Percentiles rank a stretch among this genome's conserved stretches.
These are phyloP conservation scores for Leptosphaerulina australis DNA, from an alignment of 2,329 filamentous ascomycete species.

Conservation along the genomic window DNA sequence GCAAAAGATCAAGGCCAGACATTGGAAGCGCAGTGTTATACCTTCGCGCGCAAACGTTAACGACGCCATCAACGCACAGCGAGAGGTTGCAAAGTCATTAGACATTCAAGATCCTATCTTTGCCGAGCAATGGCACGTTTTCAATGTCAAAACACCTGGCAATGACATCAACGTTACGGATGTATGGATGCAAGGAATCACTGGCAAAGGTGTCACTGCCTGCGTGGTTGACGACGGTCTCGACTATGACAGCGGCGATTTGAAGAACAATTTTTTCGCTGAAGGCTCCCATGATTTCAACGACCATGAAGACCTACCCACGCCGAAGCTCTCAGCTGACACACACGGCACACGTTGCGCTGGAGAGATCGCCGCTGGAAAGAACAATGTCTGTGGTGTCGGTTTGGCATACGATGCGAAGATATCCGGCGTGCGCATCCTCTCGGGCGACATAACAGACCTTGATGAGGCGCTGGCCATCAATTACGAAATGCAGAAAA, in stretches of 20 bases:
- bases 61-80: conserved; percentile 56
- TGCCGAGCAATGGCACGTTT: conserved; percentile 91
- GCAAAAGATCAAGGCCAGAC: conserved; percentile 66
- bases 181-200: conserved; percentile 88
- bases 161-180: conserved; percentile 97
- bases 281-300: conserved; percentile 97
- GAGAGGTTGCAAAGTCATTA: conserved; percentile 60
- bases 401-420: conserved; percentile 92
- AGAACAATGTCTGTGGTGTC: conserved; percentile 92
- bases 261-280: conserved; percentile 92
- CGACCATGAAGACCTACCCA: conserved; percentile 77
- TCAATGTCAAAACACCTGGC: conserved; percentile 78
- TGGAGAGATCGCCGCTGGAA: conserved; percentile 90
- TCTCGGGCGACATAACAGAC: conserved; percentile 88
- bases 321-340: conserved; percentile 82
- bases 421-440: conserved; percentile 88
- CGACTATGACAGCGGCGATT: conserved; percentile 92
- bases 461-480: conserved; percentile 90
- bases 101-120: conserved; percentile 89
- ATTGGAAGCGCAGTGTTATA: conserved; percentile 63
- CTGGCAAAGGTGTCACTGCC: conserved; percentile 84
- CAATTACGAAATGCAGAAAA: conserved; percentile 89
- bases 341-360: conserved; percentile 92
- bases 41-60: conserved; percentile 39
- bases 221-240: conserved; percentile 96